These are phyloP conservation scores for Incumbomyces lentus DNA, from an alignment of 2,329 filamentous ascomycete genomes.

Conservation along the genomic window DNA sequence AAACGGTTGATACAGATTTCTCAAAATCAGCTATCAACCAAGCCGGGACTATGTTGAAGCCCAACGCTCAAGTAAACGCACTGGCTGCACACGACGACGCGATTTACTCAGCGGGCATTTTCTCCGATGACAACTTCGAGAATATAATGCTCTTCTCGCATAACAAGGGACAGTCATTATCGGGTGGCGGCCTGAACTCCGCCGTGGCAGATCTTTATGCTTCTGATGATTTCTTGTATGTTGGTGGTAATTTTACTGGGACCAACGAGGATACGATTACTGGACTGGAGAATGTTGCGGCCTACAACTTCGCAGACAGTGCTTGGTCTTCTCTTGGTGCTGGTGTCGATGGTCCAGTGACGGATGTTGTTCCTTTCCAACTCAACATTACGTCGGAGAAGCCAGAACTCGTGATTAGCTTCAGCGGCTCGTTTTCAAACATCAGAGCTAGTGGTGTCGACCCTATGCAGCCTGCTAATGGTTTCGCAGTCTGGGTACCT, in stretches of 20 bases:
- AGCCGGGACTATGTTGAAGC: constrained; percentile 60
- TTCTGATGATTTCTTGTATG: constrained; percentile 58
- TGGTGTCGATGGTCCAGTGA: constrained; percentile 72
- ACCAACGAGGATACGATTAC: constrained; percentile 39
- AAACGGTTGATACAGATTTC: constrained; percentile 50
- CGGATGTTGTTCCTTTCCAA: constrained; percentile 61
- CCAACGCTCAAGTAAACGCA: constrained; percentile 58
- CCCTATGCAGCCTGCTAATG: constrained; percentile 51
- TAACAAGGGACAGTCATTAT: constrained; percentile 50
- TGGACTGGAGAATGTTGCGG: constrained; percentile 63
- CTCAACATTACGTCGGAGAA: constrained; percentile 64
- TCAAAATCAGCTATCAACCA: constrained; percentile 63
- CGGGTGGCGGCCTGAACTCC: constrained; percentile 67
- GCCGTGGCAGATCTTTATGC: constrained; percentile 63
- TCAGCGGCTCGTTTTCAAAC: constrained; percentile 70
- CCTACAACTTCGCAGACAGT: constrained; percentile 59
- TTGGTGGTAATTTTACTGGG: constrained; percentile 75
- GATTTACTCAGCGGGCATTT: constrained; percentile 75
- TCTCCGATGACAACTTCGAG: constrained; percentile 54
- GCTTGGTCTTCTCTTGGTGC: constrained; percentile 71
- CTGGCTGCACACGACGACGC: constrained; percentile 55
- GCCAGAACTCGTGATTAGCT: constrained; percentile 62
- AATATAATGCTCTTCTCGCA: constrained; percentile 69
- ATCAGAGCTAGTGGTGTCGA: constrained; percentile 59
- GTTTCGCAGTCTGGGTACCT: constrained; percentile 87